Percentiles rank a stretch among this genome's conserved stretches.
Evolutionary conservation across 1,139 yeast species (phyloP).

Genomic region (Lodderomyces pseudojiufengensis): DNA sequence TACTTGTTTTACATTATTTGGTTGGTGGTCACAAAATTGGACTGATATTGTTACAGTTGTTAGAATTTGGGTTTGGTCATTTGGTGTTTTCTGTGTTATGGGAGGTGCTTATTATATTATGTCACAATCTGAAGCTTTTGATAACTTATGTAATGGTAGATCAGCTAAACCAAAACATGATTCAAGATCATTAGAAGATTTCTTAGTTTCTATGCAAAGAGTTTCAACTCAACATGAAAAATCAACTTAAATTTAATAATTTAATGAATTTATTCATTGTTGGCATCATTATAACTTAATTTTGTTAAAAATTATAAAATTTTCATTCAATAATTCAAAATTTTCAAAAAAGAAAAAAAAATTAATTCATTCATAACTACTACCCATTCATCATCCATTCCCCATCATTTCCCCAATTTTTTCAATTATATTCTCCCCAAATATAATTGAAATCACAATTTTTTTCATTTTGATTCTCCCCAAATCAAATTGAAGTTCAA

Average conservation of each 20-base stretch:
- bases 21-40: slow-evolving; percentile 99
- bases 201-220: slow-evolving; percentile 96
- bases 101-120: slow-evolving; percentile 96
- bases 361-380: too few species aligned
- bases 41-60: slow-evolving; percentile 92
- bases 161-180: slow-evolving; percentile 54
- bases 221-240: slow-evolving; percentile 97
- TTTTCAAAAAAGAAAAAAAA: too few species aligned
- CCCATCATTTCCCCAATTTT: too few species aligned
- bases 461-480: too few species aligned
- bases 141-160: slow-evolving; percentile 92
- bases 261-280: background rate
- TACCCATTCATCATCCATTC: too few species aligned
- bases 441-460: too few species aligned
- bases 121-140: slow-evolving; percentile 84
- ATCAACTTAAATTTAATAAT: slow-evolving; percentile 34
- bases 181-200: slow-evolving; percentile 86
- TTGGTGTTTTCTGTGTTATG: slow-evolving; percentile 93
- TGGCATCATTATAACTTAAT: too few species aligned
- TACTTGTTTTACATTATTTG: slow-evolving; percentile 87
- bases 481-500: too few species aligned
- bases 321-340: slow-evolving; percentile 3
- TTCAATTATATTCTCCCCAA: too few species aligned
- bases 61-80: slow-evolving; percentile 91
- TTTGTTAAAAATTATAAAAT: too few species aligned